Percentiles rank a stretch among this genome's conserved stretches.
Evolutionary conservation across 1,284 basidiomycete species (phyloP).

Genomic region (Rhodotorula sp.): DNA sequence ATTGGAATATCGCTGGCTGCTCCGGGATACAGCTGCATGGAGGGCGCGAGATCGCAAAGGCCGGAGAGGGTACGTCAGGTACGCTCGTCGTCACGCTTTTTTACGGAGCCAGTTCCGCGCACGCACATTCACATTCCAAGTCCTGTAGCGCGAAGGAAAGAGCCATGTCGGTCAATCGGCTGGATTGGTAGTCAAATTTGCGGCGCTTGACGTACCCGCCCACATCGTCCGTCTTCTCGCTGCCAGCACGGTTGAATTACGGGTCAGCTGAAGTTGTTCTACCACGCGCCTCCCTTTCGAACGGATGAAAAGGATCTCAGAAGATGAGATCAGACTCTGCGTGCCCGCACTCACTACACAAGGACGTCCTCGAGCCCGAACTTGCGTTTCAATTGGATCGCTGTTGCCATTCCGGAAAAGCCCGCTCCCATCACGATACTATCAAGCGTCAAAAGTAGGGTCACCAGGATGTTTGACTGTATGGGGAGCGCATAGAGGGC

Average conservation of each 20-base stretch:
- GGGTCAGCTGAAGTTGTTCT: not conserved
- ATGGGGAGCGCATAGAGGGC: not conserved
- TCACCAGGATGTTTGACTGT: not conserved
- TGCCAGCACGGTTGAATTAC: not conserved
- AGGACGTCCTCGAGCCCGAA: conserved; percentile 32
- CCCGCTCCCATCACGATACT: conserved; percentile 37
- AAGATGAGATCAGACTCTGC: not conserved
- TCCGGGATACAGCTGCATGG: conserved; percentile 30
- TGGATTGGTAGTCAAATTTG: too few relatives aligned
- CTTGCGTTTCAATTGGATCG: conserved; percentile 36
- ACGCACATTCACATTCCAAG: conserved; percentile 27
- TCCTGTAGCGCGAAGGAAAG: not conserved
- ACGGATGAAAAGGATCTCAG: not conserved
- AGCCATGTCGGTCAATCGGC: too few relatives aligned
- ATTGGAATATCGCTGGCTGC: conserved; percentile 37
- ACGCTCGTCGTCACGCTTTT: not conserved
- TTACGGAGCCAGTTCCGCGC: not conserved
- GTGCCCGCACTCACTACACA: conserved; percentile 25
- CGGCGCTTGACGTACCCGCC: conserved; percentile 17
- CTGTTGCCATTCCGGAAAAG: conserved; percentile 31
- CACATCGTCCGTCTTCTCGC: conserved; percentile 31
- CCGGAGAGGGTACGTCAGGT: not conserved
- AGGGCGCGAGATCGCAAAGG: not conserved
- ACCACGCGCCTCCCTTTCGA: too few relatives aligned
- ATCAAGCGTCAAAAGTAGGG: not conserved